Evolutionary conservation across 163 green algal species (phyloP).

Genomic region (Chlorella variabilis): DNA sequence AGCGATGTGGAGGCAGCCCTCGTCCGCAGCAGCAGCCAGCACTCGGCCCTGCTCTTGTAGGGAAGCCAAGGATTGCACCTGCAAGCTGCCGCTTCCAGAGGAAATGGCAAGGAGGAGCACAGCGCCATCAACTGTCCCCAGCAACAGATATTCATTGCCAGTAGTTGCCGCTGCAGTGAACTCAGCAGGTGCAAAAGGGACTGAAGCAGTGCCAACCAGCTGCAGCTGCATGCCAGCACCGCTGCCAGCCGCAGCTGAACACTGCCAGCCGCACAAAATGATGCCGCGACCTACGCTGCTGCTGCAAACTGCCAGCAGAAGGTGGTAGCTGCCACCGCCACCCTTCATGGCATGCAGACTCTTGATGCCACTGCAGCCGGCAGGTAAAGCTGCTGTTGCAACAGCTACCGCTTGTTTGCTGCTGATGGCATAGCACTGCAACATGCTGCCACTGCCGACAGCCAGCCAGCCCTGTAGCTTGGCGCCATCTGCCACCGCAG

Average conservation of each 20-base stretch:
- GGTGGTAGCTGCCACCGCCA: background rate
- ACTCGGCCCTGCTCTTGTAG: slow-evolving; percentile 2
- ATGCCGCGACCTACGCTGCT: slow-evolving; percentile 3
- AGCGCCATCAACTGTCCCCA: background rate
- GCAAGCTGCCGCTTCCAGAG: background rate
- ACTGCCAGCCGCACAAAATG: background rate
- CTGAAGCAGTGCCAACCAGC: background rate
- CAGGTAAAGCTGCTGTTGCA: slow-evolving; percentile 3
- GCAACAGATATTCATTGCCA: background rate
- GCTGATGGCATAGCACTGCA: slow-evolving; percentile 20
- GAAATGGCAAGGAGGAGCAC: background rate
- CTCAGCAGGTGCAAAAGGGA: background rate
- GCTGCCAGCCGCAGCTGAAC: background rate
- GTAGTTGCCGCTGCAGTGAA: background rate
- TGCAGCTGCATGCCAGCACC: background rate
- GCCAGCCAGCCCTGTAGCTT: slow-evolving; percentile 5
- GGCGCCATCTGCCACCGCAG: background rate
- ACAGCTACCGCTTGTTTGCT: background rate
- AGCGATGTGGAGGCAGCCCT: slow-evolving; percentile 9
- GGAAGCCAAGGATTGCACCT: background rate
- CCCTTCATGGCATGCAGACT: background rate
- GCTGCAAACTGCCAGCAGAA: slow-evolving; percentile 12
- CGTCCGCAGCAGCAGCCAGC: background rate
- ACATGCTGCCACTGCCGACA: slow-evolving; percentile 17
- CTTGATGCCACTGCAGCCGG: slow-evolving; percentile 16